A percentile compares a stretch with the other conserved stretches of the same genome.
Evolutionary conservation across 2,329 filamentous ascomycete species (phyloP).

Genomic region (Saccharata proteae): DNA sequence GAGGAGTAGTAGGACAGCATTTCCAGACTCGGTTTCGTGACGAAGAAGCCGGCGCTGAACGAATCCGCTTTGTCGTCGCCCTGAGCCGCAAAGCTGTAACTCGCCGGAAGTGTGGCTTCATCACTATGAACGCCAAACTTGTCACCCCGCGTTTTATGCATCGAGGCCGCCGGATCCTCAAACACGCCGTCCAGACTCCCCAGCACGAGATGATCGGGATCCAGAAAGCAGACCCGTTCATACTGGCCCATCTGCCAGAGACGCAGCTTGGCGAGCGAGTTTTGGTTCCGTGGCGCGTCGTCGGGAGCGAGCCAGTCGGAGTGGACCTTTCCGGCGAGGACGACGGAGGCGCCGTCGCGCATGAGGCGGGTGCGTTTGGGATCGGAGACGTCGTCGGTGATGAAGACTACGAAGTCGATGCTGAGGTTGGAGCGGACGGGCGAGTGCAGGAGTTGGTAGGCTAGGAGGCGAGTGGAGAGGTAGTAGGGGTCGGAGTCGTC

Average conservation of each 20-base stretch:
- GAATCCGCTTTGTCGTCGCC: too few relatives aligned
- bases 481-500: slow-evolving; percentile 24
- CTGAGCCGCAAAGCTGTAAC: slow-evolving; percentile 29
- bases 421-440: slow-evolving; percentile 18
- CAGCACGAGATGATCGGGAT: slow-evolving; percentile 21
- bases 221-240: slow-evolving; percentile 23
- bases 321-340: slow-evolving; percentile 20
- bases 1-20: too few relatives aligned
- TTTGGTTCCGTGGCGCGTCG: too few relatives aligned
- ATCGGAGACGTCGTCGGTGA: slow-evolving; percentile 21
- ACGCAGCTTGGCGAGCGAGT: slow-evolving; percentile 25
- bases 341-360: slow-evolving; percentile 23
- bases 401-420: slow-evolving; percentile 27
- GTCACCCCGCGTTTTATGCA: too few relatives aligned
- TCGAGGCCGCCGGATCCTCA: slow-evolving; percentile 21
- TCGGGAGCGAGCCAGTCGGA: slow-evolving; percentile 19
- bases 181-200: slow-evolving; percentile 20
- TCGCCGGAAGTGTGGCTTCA: slow-evolving; percentile 21
- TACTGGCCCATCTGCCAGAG: slow-evolving; percentile 22
- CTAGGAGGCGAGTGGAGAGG: slow-evolving; percentile 21
- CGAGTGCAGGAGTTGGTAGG: slow-evolving; percentile 27
- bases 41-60: too few relatives aligned
- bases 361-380: slow-evolving; percentile 23
- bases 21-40: too few relatives aligned
- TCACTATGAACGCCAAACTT: too few relatives aligned